These are phyloP conservation scores for Didymella exigua DNA, from an alignment of 2,329 filamentous ascomycete genomes.

Conservation along the genomic window DNA sequence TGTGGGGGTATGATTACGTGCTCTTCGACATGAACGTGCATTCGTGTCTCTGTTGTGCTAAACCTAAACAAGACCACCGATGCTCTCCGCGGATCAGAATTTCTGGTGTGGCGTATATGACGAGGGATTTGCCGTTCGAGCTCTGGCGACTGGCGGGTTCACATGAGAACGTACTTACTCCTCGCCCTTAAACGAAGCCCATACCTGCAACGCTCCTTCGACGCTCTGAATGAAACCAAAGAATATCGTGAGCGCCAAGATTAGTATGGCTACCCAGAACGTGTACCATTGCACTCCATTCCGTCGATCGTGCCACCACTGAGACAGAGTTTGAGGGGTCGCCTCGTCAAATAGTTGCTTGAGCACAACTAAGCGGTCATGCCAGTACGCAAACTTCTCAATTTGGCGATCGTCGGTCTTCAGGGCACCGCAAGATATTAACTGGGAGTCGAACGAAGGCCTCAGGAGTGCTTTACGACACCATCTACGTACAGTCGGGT, in stretches of 20 bases:
- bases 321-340: slow-evolving; percentile 43
- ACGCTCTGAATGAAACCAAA: slow-evolving; percentile 54
- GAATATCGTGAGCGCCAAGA: slow-evolving; percentile 48
- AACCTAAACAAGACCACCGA: too few species aligned
- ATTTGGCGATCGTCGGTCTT: slow-evolving; percentile 42
- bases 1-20: slow-evolving; percentile 14
- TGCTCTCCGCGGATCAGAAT: too few species aligned
- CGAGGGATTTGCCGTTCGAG: too few species aligned
- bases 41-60: too few species aligned
- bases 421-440: slow-evolving; percentile 39
- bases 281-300: slow-evolving; percentile 53
- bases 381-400: slow-evolving; percentile 49
- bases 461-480: slow-evolving; percentile 4
- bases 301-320: slow-evolving; percentile 54
- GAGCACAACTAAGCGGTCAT: slow-evolving; percentile 51
- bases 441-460: slow-evolving; percentile 33
- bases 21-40: too few species aligned
- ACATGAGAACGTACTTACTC: background rate
- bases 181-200: slow-evolving; percentile 24
- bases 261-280: slow-evolving; percentile 53
- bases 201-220: slow-evolving; percentile 47
- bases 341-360: slow-evolving; percentile 51
- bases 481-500: slow-evolving; percentile 31
- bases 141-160: too few species aligned
- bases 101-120: too few species aligned